Percentiles rank a stretch among this genome's conserved stretches.
These are phyloP conservation scores for Phytophthora foliorum DNA, from an alignment of 352 stramenopile species.

Conservation along the genomic window DNA sequence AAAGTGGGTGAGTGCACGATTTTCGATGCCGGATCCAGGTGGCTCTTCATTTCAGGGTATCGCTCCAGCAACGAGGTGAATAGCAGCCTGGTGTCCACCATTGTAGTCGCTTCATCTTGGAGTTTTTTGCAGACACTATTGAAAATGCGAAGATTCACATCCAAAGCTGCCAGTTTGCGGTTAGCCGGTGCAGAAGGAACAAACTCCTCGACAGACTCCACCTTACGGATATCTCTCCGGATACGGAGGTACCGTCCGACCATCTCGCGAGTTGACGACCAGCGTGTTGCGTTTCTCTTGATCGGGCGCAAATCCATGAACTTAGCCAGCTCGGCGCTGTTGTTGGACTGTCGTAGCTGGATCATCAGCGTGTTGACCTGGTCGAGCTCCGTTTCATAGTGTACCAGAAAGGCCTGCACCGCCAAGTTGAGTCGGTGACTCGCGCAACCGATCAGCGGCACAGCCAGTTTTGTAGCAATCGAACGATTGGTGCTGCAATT, in stretches of 20 bases:
- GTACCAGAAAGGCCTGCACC: neutral
- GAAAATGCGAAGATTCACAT: slow-evolving; percentile 19
- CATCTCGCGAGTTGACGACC: slow-evolving; percentile 18
- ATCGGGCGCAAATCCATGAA: slow-evolving; percentile 3
- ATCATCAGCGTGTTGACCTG: slow-evolving; percentile 19
- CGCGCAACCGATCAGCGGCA: slow-evolving; percentile 26
- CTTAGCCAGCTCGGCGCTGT: slow-evolving; percentile 13
- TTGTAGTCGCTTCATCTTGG: slow-evolving; percentile 3
- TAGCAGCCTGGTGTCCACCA: slow-evolving; percentile 18
- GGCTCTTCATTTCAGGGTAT: too few relatives aligned
- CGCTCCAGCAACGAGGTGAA: too few relatives aligned
- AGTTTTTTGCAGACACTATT: slow-evolving; percentile 30
- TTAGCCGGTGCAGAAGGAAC: slow-evolving; percentile 8
- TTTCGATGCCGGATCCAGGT: too few relatives aligned
- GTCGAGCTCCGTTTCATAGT: slow-evolving; percentile 2
- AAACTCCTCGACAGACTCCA: slow-evolving; percentile 23
- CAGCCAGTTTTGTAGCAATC: slow-evolving; percentile 12
- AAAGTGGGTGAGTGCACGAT: too few relatives aligned
- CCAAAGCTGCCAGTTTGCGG: slow-evolving; percentile 1
- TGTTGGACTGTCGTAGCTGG: slow-evolving; percentile 20
- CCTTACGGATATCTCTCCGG: slow-evolving; percentile 2
- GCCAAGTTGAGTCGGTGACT: slow-evolving; percentile 31
- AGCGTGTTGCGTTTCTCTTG: slow-evolving; percentile 20
- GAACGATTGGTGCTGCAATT: slow-evolving; percentile 34
- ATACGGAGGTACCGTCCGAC: slow-evolving; percentile 9